Evolutionary conservation across 2,329 filamentous ascomycete species (phyloP).

Genomic region (Cytospora piceae): DNA sequence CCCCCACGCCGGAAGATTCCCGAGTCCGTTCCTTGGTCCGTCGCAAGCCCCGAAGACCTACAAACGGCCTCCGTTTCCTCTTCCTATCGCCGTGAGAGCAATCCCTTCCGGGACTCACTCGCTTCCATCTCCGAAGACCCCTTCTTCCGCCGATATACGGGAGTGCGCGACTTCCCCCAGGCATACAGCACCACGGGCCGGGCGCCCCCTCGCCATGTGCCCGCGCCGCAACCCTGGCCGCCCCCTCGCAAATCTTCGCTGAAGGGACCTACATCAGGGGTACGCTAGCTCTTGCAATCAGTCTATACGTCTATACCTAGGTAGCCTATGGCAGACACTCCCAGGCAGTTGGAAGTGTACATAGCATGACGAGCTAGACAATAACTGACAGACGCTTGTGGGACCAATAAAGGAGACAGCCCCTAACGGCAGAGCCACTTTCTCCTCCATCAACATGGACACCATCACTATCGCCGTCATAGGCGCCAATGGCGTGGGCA

Average conservation of each 20-base stretch:
- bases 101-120: slow-evolving; percentile 51
- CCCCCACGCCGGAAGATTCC: slow-evolving; percentile 24
- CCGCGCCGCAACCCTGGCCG: slow-evolving; percentile 45
- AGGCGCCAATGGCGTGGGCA: slow-evolving; percentile 68
- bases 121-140: slow-evolving; percentile 59
- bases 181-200: slow-evolving; percentile 13
- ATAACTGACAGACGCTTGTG: slow-evolving; percentile 25
- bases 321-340: slow-evolving; percentile 12
- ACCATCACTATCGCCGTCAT: slow-evolving; percentile 68
- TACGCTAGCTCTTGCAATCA: slow-evolving; percentile 21
- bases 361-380: slow-evolving; percentile 22
- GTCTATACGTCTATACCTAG: background rate
- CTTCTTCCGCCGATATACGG: slow-evolving; percentile 55
- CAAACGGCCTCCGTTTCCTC: slow-evolving; percentile 24
- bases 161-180: slow-evolving; percentile 37
- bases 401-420: slow-evolving; percentile 12
- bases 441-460: slow-evolving; percentile 50
- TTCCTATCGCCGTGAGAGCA: slow-evolving; percentile 34
- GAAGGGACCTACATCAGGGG: slow-evolving; percentile 42
- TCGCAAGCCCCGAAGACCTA: slow-evolving; percentile 27
- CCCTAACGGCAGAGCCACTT: slow-evolving; percentile 2
- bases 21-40: slow-evolving; percentile 25
- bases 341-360: slow-evolving; percentile 16
- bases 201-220: slow-evolving; percentile 24
- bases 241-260: slow-evolving; percentile 54